Percentiles rank a stretch among this genome's conserved stretches.
These are phyloP conservation scores for Boletus semigastroideus DNA, from an alignment of 1,284 basidiomycete genomes.

Conservation along the genomic window DNA sequence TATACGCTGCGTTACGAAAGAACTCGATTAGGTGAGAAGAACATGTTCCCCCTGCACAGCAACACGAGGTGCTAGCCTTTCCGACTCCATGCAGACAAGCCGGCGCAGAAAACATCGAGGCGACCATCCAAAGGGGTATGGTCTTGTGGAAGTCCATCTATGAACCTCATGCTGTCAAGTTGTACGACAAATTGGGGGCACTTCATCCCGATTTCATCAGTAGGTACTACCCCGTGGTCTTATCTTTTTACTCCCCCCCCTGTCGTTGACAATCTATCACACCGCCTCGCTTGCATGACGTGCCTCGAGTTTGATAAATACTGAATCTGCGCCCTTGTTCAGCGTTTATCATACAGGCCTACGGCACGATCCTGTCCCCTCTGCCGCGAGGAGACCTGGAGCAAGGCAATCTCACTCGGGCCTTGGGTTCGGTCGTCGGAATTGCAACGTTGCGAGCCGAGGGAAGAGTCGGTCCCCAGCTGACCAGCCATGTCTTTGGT, in stretches of 20 bases:
- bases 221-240: conserved; percentile 49
- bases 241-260: conserved; percentile 24
- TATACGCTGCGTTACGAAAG: conserved; percentile 67
- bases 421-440: conserved; percentile 86
- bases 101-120: conserved; percentile 63
- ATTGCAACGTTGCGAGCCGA: conserved; percentile 91
- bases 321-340: conserved; percentile 29
- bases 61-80: conserved; percentile 29
- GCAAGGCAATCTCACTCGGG: conserved; percentile 83
- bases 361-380: conserved; percentile 85
- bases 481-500: conserved; percentile 91
- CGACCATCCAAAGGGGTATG: conserved; percentile 64
- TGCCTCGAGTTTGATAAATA: conserved; percentile 36
- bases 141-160: conserved; percentile 92
- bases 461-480: conserved; percentile 86
- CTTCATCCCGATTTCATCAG: conserved; percentile 87
- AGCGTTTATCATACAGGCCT: conserved; percentile 94
- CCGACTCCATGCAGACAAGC: conserved; percentile 51
- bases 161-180: conserved; percentile 84
- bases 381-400: conserved; percentile 61
- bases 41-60: conserved; percentile 15
- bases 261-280: conserved; percentile 29
- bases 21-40: conserved; percentile 63
- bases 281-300: conserved; percentile 34
- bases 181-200: conserved; percentile 82